These are phyloP conservation scores for Cornus florida DNA, from an alignment of 148 eudicot species.

Conservation along the genomic window DNA sequence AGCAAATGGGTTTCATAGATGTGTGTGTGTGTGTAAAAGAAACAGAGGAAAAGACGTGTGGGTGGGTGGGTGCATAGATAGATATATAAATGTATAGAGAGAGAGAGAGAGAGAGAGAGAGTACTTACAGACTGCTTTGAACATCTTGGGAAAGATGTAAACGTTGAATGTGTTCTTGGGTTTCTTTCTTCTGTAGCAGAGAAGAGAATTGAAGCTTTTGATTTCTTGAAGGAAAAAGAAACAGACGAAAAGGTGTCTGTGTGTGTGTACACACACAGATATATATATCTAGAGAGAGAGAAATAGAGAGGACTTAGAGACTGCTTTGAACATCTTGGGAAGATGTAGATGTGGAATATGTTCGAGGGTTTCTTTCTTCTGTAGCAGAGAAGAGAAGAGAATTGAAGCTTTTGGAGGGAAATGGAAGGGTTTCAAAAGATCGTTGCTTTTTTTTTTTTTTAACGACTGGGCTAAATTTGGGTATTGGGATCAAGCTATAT, in stretches of 20 bases:
- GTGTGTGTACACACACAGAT: too few relatives aligned
- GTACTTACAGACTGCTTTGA: slow-evolving; percentile 21
- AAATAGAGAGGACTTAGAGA: neutral
- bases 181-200: slow-evolving; percentile 13
- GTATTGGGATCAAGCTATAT: too few relatives aligned
- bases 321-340: slow-evolving; percentile 28
- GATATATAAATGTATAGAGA: neutral
- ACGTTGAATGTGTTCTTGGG: neutral
- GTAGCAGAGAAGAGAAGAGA: neutral
- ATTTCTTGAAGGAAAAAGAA: too few relatives aligned
- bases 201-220: too few relatives aligned
- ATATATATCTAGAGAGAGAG: neutral
- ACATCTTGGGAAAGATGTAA: slow-evolving; percentile 22
- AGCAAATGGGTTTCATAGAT: neutral
- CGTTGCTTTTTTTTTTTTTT: neutral
- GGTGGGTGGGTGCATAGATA: neutral
- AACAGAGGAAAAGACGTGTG: neutral
- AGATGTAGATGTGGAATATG: neutral
- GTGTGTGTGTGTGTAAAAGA: neutral
- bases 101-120: neutral
- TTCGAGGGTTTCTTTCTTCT: slow-evolving; percentile 16
- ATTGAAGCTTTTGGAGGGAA: slow-evolving; percentile 12
- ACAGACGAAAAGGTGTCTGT: too few relatives aligned
- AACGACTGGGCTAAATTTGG: too few relatives aligned
- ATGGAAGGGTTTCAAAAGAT: slow-evolving; percentile 2